These are phyloP conservation scores for Forsythia viridissima DNA, from an alignment of 257 asterid species.

Conservation along the genomic window DNA sequence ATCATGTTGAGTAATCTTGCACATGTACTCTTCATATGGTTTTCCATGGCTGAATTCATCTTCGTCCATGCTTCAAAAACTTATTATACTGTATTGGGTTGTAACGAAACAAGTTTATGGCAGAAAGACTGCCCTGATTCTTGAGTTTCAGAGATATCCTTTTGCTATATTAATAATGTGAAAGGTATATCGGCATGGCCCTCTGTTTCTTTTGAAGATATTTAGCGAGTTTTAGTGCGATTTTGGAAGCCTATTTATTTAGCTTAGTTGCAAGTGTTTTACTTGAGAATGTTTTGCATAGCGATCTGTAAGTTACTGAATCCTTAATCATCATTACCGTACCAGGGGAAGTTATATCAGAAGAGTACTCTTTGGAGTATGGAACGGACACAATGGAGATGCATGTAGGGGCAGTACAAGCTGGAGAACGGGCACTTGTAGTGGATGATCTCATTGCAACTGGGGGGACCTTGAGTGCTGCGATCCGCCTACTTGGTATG, in stretches of 20 bases:
- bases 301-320: not conserved
- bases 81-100: not conserved
- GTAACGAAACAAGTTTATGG: not conserved
- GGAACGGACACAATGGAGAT: slow-evolving; percentile 91
- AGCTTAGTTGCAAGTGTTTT: not conserved
- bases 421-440: slow-evolving; percentile 80
- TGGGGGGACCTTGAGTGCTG: slow-evolving; percentile 92
- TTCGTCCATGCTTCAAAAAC: not conserved
- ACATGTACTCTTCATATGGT: not conserved
- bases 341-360: slow-evolving; percentile 89
- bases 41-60: not conserved
- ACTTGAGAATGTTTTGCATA: slow-evolving; percentile 9
- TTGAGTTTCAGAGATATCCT: not conserved
- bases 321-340: slow-evolving; percentile 18
- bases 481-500: slow-evolving; percentile 82
- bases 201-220: not conserved
- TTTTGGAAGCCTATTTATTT: not conserved
- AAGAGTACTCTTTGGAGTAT: slow-evolving; percentile 91
- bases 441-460: slow-evolving; percentile 97
- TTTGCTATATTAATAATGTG: not conserved
- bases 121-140: slow-evolving; percentile 4
- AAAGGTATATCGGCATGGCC: not conserved
- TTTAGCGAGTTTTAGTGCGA: not conserved
- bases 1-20: not conserved
- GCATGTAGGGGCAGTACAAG: slow-evolving; percentile 97